Base-by-base conservation (phyloP, 306 rosid genomes). In the Sicyos baderoa region DNA sequence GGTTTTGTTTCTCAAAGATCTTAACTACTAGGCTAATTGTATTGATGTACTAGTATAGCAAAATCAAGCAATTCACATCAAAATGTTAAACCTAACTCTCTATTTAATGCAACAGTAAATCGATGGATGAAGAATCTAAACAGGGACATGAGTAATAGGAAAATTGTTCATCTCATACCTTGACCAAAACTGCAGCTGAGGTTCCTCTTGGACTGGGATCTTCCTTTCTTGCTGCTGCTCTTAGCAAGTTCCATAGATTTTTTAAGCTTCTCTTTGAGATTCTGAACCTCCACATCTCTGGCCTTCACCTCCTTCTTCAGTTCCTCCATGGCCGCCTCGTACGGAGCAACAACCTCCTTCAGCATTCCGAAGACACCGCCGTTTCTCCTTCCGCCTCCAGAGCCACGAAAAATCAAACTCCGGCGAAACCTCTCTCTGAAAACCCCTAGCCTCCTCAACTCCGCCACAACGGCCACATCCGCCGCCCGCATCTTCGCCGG, bases 261-360 rank as follows among this genome's bases (percentile, higher is more conserved):
- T 56, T 77, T 87, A 56, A 93, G 89, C 87, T 93, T 90, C 82
- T 88, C 97, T 70, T 83, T 93, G 49, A 93, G 91, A 73, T 76
- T 82, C 76, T 81, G 82, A 54, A 90, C 91, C 79, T 93, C 98
- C 59, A 76, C 69, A 56, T 90, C 94, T 75, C 86, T 86, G 15
- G 82, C 80, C 79, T 90, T 93, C 75, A 86, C 91, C 68, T 86
- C 99, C 71, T 76, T 86, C 81, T 85, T 89, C 61, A 93, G 81
- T 76, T 93, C 99, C 58, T 88, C 97, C 81, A 93, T 87, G 75
- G 86, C 84, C 71, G 91, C 93, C 85, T 89, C 99, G 65, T 93
- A 93, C 78, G 97, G 99, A 59, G 99, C 99, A 81, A 88, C 97
- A 51, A 90, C 85, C 80, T 88, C 96, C 58, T 86, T 89, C 80